These are phyloP conservation scores for Penicillium olsonii DNA, from an alignment of 2,329 filamentous ascomycete genomes.

Conservation along the genomic window DNA sequence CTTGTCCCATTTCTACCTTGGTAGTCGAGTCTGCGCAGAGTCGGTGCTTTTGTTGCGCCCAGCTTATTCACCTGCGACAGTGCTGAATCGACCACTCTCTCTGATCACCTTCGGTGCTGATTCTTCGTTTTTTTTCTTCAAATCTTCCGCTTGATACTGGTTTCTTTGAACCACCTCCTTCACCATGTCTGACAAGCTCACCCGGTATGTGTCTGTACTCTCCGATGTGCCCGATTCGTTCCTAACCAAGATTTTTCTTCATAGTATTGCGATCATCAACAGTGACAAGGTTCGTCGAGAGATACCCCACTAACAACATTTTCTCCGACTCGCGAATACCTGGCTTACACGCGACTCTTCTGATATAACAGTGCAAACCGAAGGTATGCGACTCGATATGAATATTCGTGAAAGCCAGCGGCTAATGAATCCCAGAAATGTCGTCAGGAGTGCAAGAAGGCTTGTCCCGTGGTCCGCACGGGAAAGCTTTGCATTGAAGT, in stretches of 20 bases:
- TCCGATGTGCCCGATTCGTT: not conserved
- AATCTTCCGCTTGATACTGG: constrained; percentile 17
- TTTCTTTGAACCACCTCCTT: constrained; percentile 26
- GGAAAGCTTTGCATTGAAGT: constrained; percentile 99
- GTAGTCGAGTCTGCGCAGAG: constrained; percentile 23
- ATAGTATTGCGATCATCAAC: constrained; percentile 97
- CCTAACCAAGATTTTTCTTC: constrained; percentile 17
- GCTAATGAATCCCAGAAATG: constrained; percentile 70
- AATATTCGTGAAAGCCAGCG: not conserved
- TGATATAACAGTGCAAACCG: constrained; percentile 72
- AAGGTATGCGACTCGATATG: constrained; percentile 59
- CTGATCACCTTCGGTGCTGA: constrained; percentile 6
- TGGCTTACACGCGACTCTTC: constrained; percentile 43
- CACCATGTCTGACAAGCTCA: constrained; percentile 90
- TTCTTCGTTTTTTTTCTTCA: constrained; percentile 9
- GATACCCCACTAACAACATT: constrained; percentile 37
- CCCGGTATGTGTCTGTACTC: constrained; percentile 67
- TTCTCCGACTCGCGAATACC: constrained; percentile 31
- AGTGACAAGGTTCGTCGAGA: constrained; percentile 77
- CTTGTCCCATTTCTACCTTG: constrained; percentile 9
- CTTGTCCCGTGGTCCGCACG: constrained; percentile 93
- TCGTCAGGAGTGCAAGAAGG: constrained; percentile 98
- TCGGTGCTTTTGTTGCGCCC: constrained; percentile 23
- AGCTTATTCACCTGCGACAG: constrained; percentile 11
- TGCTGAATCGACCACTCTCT: constrained; percentile 2